Conservation (phyloP, 2,329 filamentous ascomycete genomes). For the Blastomyces silverae region DNA sequence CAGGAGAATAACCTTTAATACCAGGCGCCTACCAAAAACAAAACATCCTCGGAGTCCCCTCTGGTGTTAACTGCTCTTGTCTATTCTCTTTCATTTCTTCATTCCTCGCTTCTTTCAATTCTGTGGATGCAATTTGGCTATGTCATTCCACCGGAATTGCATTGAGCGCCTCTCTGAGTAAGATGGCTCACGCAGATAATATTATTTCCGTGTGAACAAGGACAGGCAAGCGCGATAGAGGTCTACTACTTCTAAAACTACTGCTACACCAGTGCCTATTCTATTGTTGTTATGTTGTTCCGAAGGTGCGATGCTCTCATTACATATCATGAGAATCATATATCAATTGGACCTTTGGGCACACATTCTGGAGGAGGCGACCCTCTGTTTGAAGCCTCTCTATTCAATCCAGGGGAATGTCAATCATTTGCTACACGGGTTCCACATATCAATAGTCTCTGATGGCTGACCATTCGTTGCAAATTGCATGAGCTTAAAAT, state of each 20-base stretch:
- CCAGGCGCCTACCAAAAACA: no score
- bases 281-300: background rate
- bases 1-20: no score
- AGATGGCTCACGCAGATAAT: background rate
- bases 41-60: no score
- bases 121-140: no score
- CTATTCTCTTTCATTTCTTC: no score
- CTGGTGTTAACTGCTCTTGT: no score
- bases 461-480: background rate
- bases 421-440: background rate
- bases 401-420: background rate
- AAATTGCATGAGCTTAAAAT: slow-evolving; percentile 8
- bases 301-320: slow-evolving; percentile 1
- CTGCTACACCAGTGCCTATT: background rate
- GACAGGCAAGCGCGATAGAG: background rate
- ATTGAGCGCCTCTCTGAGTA: no score
- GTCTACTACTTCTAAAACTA: background rate
- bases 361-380: no score
- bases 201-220: background rate
- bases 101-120: no score
- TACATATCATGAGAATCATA: background rate
- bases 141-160: no score
- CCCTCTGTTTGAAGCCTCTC: background rate
- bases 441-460: background rate
- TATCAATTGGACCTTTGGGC: background rate